A percentile compares a stretch with the other conserved stretches of the same genome.
phyloP scores from a whole-genome alignment of 306 rosid genomes.

The Rosa chinensis region DNA sequence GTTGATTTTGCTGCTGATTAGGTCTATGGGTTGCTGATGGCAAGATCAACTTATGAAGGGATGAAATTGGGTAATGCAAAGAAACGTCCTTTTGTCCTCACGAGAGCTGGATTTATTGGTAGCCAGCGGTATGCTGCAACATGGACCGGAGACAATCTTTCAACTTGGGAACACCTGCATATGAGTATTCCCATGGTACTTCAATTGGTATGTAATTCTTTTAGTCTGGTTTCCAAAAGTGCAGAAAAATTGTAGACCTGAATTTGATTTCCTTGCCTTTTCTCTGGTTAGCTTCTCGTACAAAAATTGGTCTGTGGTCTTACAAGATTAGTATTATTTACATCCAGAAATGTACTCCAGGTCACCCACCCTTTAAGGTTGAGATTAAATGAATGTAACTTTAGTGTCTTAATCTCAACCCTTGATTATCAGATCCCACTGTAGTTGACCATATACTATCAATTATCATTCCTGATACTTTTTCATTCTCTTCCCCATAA shows the following conservation, averaged over 20 bases:
- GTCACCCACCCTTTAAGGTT: neutral
- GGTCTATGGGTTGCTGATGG: slow-evolving; percentile 93
- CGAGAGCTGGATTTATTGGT: slow-evolving; percentile 93
- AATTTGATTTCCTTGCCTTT: neutral
- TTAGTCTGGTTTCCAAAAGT: neutral
- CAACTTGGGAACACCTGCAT: slow-evolving; percentile 94
- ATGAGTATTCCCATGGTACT: slow-evolving; percentile 96
- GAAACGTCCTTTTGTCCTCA: slow-evolving; percentile 92
- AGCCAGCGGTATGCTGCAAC: slow-evolving; percentile 97
- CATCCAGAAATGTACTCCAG: neutral
- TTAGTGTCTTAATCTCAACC: neutral
- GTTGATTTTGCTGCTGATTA: slow-evolving; percentile 34
- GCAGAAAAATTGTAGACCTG: neutral
- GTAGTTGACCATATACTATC: neutral
- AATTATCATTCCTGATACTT: neutral
- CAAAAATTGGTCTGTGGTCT: neutral
- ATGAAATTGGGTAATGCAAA: slow-evolving; percentile 67
- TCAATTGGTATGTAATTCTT: slow-evolving; percentile 71
- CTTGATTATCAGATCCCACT: neutral
- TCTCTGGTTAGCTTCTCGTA: neutral
- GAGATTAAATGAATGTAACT: neutral
- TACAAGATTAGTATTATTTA: neutral
- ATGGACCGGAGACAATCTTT: slow-evolving; percentile 94
- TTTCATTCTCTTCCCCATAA: neutral
- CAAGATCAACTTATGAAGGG: slow-evolving; percentile 90